Conservation (phyloP, 176 grass and related monocot species). For the Phyllostachys edulis region DNA sequence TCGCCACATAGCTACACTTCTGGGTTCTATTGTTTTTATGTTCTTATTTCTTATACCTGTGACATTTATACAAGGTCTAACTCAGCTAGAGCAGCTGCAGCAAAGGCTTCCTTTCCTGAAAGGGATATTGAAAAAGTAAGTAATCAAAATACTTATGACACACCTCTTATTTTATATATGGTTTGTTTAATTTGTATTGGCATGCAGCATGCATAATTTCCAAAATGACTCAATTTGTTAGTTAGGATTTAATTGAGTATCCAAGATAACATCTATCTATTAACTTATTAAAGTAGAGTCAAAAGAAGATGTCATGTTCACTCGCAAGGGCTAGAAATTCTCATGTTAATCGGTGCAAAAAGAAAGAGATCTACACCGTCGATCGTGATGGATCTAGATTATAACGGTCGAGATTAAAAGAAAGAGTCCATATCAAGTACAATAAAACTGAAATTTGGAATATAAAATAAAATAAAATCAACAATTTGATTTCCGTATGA, state of each 20-base stretch:
- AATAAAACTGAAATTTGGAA: too few species aligned
- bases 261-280: background rate
- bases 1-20: constrained; percentile 66
- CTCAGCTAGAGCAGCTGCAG: constrained; percentile 80
- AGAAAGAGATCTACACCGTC: too few species aligned
- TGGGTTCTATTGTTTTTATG: constrained; percentile 74
- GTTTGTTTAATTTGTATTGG: background rate
- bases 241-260: constrained; percentile 5
- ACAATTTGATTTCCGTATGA: too few species aligned
- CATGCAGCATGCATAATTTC: background rate
- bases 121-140: constrained; percentile 75
- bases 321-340: too few species aligned
- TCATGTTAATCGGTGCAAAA: too few species aligned
- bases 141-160: constrained; percentile 10
- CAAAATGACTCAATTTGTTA: constrained; percentile 2
- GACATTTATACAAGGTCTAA: constrained; percentile 88
- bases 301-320: too few species aligned
- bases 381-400: too few species aligned
- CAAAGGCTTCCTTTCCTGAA: constrained; percentile 72
- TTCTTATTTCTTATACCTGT: constrained; percentile 79
- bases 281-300: too few species aligned
- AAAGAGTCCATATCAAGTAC: too few species aligned
- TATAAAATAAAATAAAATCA: too few species aligned
- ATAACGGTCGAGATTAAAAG: too few species aligned
- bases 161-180: background rate